Base-by-base conservation (phyloP, 805 yeast genomes). In the Yarrowia sp. region DNA sequence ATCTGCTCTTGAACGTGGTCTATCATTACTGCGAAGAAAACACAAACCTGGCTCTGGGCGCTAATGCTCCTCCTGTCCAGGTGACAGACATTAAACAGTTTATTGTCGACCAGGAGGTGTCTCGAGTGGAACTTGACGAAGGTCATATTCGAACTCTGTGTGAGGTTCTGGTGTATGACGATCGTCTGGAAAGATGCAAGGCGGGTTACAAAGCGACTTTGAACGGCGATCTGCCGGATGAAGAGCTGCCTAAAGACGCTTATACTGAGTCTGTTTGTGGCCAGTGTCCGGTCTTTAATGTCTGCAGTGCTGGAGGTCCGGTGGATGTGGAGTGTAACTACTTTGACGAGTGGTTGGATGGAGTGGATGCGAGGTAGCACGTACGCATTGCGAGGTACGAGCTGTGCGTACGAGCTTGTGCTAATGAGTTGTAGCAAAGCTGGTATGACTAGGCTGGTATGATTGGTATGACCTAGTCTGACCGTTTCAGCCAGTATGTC, bases 161-260 rank as follows among this genome's bases (percentile, higher is more conserved):
- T 74, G 96, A 92, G 68, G 98, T 95, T 16, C 77, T 95, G 51
- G 85, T 88, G 1, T 90, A 82, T 74, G 99, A 95, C 71, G 97
- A 92, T 70, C 89, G 87, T 74, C 73, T 95, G 59, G 98, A 92
- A 72, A 78, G 81, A 64, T 79, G 85, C 2, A 80, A 81, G 44
- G 78, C 83, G 30, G 86, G 79, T 2, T 83, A 86, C 68, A 82
- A 85, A 33, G 66, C 66, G 21, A 64, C 67, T 70, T 21, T 46
- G 67, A n/a, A 46, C 24, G 69, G 67, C 12, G 41, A 35, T 12
- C 43, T 43, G 12, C 66, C 36, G 24, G 67, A 51, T 35, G 62
- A 63, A 2, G 68, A 66, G 19, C 46, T 22, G 14, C 67, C 68
- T 14, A 17, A 62, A 12, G 61, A 28, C 33, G 67, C 65, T 2